Conservation (phyloP, 768 basidiomycete genomes). For the Imleria badia region DNA sequence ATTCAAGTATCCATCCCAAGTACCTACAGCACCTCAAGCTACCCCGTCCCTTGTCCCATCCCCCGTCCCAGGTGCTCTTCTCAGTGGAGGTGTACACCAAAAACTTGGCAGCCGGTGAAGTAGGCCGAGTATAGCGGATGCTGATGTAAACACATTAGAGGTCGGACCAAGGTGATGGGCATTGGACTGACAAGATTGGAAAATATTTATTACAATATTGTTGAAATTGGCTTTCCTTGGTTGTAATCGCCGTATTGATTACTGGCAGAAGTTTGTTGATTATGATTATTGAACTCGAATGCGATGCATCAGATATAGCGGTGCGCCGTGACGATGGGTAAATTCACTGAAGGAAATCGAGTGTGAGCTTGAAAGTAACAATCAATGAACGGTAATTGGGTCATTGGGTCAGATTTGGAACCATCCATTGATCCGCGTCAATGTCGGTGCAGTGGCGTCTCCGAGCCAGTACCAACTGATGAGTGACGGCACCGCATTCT, state of each 20-base stretch:
- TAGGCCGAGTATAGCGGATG: background rate
- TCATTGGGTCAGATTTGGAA: background rate
- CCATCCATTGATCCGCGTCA: background rate
- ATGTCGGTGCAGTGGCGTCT: background rate
- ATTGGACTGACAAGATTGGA: background rate
- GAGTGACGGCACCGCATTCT: background rate
- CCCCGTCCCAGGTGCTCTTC: slow-evolving; percentile 9
- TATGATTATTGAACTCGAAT: too few species aligned
- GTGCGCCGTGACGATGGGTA: background rate
- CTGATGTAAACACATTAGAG: background rate
- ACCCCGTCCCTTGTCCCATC: background rate
- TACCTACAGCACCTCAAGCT: background rate
- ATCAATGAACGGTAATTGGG: background rate
- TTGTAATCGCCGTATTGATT: too few species aligned
- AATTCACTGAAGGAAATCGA: background rate
- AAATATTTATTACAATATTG: background rate
- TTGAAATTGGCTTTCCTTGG: background rate
- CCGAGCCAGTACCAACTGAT: background rate
- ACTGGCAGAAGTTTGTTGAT: too few species aligned
- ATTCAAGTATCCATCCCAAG: background rate
- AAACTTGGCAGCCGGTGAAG: slow-evolving; percentile 1
- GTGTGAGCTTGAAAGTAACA: background rate
- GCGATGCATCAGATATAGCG: background rate
- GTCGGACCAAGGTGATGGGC: background rate
- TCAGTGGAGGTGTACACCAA: slow-evolving; percentile 8